Conservation (phyloP, 257 asterid genomes). For the Verbascum thapsus region DNA sequence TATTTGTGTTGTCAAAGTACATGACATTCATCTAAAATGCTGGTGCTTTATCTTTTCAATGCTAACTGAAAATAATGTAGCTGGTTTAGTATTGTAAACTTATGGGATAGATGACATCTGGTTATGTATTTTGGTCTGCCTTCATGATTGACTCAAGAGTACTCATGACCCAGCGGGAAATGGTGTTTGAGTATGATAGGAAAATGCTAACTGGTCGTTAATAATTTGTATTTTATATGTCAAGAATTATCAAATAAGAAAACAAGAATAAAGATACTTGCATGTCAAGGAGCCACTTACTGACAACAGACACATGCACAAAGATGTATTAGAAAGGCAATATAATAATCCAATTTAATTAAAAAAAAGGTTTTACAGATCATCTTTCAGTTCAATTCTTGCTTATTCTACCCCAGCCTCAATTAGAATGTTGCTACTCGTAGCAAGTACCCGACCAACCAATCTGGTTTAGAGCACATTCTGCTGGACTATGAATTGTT, state of each 20-base stretch:
- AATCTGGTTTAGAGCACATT: too few relatives aligned
- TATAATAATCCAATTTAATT: not conserved
- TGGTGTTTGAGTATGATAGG: not conserved
- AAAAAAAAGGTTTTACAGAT: not conserved
- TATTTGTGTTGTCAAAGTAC: not conserved
- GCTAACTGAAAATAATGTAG: not conserved
- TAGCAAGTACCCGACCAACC: not conserved
- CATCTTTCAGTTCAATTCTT: not conserved
- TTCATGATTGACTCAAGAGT: not conserved
- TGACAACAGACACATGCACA: conserved; percentile 4
- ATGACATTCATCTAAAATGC: not conserved
- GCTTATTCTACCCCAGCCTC: not conserved
- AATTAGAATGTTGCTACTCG: not conserved
- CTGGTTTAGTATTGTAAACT: not conserved
- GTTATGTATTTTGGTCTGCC: not conserved
- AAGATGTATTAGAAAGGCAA: not conserved
- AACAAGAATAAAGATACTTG: too few relatives aligned
- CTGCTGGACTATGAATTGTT: too few relatives aligned
- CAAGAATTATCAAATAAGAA: too few relatives aligned
- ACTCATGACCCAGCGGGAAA: not conserved
- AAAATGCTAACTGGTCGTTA: not conserved
- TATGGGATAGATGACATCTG: not conserved
- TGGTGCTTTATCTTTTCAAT: not conserved
- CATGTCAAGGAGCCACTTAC: not conserved
- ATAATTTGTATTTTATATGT: not conserved